Conservation (phyloP, 2,329 filamentous ascomycete genomes). For the Metarhizium brunneum region DNA sequence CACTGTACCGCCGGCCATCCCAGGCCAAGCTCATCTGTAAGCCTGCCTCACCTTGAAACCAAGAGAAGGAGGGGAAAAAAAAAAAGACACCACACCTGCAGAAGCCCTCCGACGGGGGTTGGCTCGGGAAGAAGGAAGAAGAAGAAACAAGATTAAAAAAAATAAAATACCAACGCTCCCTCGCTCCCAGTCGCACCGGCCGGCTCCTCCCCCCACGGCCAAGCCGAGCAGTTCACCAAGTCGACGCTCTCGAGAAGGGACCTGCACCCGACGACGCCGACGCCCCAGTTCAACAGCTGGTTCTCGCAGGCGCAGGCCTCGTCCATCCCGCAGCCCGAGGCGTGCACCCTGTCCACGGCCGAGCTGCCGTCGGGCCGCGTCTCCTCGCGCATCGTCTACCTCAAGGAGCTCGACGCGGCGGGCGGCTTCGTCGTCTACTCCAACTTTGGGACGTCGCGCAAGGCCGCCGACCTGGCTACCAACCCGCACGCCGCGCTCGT, state of each 20-base stretch:
- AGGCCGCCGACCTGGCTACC: conserved; percentile 55
- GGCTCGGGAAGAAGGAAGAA: neutral
- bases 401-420: conserved; percentile 79
- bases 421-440: conserved; percentile 84
- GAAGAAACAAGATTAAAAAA: neutral
- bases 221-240: conserved; percentile 67
- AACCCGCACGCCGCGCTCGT: conserved; percentile 77
- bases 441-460: conserved; percentile 74
- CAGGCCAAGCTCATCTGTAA: conserved; percentile 38
- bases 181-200: conserved; percentile 50
- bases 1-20: conserved; percentile 26
- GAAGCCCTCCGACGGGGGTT: too few species aligned
- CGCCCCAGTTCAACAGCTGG: conserved; percentile 83
- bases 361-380: conserved; percentile 75
- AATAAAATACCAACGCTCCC: neutral
- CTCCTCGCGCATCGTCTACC: conserved; percentile 77
- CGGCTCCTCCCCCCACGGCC: conserved; percentile 44
- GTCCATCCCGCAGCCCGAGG: conserved; percentile 68
- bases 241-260: conserved; percentile 51
- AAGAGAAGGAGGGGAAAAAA: neutral
- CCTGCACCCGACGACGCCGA: conserved; percentile 54
- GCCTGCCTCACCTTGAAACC: conserved; percentile 8
- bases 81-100: neutral
- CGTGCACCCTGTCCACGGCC: conserved; percentile 80
- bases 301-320: conserved; percentile 61